These are phyloP conservation scores for Aegilops sharonensis DNA, from an alignment of 176 grass and related monocot species.

Conservation along the genomic window DNA sequence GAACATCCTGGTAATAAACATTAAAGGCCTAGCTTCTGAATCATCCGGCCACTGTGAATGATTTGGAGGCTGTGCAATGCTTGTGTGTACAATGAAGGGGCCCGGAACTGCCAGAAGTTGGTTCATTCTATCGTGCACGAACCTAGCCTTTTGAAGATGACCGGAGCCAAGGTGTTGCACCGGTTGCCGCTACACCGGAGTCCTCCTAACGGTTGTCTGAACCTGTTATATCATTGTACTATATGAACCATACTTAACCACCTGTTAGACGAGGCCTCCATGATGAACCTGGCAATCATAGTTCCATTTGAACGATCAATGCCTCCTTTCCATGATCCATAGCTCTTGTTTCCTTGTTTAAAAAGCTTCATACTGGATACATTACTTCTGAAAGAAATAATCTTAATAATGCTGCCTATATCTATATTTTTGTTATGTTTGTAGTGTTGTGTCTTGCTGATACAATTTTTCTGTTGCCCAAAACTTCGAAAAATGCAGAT, in stretches of 20 bases:
- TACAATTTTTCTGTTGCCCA: not conserved
- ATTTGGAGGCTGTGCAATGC: not conserved
- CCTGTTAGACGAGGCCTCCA: not conserved
- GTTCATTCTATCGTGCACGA: not conserved
- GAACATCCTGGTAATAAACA: not conserved
- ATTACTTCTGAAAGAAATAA: slow-evolving; percentile 2
- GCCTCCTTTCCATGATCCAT: not conserved
- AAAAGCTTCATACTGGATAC: not conserved
- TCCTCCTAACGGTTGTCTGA: not conserved
- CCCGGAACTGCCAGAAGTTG: not conserved
- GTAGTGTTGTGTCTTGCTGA: slow-evolving; percentile 13
- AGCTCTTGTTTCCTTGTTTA: not conserved
- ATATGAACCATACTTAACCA: not conserved
- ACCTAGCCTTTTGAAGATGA: not conserved
- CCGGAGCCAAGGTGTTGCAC: not conserved
- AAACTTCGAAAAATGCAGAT: slow-evolving; percentile 55
- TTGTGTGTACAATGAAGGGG: not conserved
- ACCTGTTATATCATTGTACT: not conserved
- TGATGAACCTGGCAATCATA: not conserved
- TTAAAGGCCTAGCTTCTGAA: not conserved
- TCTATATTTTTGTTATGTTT: not conserved
- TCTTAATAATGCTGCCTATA: not conserved
- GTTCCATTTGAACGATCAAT: not conserved
- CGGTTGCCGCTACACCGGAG: not conserved
- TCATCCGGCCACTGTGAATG: not conserved